Evolutionary conservation across 345 rosid genomes (phyloP).

Genomic region (Odontarrhena argentea): DNA sequence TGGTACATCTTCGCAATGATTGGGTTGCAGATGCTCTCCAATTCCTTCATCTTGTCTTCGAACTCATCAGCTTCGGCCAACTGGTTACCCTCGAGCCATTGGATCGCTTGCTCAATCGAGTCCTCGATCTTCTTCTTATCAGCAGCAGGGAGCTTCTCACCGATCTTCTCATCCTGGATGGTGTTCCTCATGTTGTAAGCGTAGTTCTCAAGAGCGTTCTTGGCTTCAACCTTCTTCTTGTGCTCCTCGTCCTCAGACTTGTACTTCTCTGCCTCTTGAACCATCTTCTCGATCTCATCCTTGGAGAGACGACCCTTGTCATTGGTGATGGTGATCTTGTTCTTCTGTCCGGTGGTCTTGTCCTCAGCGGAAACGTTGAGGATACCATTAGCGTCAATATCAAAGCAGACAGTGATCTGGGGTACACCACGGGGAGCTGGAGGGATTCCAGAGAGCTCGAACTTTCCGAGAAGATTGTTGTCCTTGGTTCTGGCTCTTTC

Average conservation of each 20-base stretch:
- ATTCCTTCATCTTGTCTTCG: slow-evolving; percentile 85
- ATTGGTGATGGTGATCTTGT: slow-evolving; percentile 76
- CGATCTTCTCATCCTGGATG: slow-evolving; percentile 67
- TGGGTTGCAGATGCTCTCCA: slow-evolving; percentile 83
- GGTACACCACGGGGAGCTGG: slow-evolving; percentile 87
- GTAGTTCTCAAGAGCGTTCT: slow-evolving; percentile 72
- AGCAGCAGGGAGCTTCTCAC: slow-evolving; percentile 53
- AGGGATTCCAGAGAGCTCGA: slow-evolving; percentile 77
- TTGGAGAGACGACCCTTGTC: slow-evolving; percentile 77
- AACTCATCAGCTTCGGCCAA: slow-evolving; percentile 75
- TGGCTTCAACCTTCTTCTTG: slow-evolving; percentile 78
- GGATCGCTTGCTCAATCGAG: slow-evolving; percentile 59
- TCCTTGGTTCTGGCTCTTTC: slow-evolving; percentile 80
- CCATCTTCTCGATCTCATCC: slow-evolving; percentile 80
- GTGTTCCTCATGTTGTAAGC: slow-evolving; percentile 84
- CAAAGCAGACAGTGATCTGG: slow-evolving; percentile 76
- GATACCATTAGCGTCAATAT: slow-evolving; percentile 79
- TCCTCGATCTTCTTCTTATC: slow-evolving; percentile 80
- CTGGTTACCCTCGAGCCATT: slow-evolving; percentile 73
- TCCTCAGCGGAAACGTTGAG: slow-evolving; percentile 84
- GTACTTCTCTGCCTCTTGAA: slow-evolving; percentile 79
- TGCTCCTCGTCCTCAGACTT: slow-evolving; percentile 77
- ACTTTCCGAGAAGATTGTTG: slow-evolving; percentile 79
- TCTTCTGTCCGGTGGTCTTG: slow-evolving; percentile 79
- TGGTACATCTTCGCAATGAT: slow-evolving; percentile 82